Base-by-base conservation (phyloP, 805 yeast genomes). In the Starmera caribaea region DNA sequence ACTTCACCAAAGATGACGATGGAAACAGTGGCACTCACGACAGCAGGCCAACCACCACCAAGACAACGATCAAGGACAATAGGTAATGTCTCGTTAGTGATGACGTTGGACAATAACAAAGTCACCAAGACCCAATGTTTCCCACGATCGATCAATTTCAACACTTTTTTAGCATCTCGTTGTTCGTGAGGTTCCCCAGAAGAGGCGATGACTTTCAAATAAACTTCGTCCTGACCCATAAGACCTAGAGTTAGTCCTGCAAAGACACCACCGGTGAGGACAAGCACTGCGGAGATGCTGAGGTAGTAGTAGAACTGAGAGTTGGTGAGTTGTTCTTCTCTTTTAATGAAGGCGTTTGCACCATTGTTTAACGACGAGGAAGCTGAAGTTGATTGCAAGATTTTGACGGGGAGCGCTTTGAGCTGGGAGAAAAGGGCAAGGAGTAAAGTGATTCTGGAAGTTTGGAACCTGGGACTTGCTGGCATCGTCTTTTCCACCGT, bases 11-110 rank as follows among this genome's bases (percentile, higher is more conserved):
- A 90, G 11, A 90, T 73, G 38, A 90, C 97, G 55, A 90, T 90
- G 21, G 89, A 75, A 3, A 83, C 89, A 0, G 98, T 89, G n/a
- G 97, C 81, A 11, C 88, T 73, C 12, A 88, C 85, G 30, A 90
- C 96, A 1, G 98, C 98, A 12, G 92, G 89, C 83, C 95, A 82
- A 2, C 98, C 98, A 34, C 97, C 97, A 36, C 97, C 97, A 12
- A 92, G 72, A 50, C 90, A 82, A 40, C 94, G 72, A 58, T 90
- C 97, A 43, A 92, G 70, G 16, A 90, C 95, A 49, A 90, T 90
- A 1, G 98, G 98, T 44, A 90, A 69, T 2, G 96, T 81, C 60
- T 90, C 97, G 58, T 89, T 89, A 35, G 97, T 89, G 56, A 89
- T 85, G 36, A 89, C 97, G 53, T 89, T 89, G 7, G 87, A 76